Base-by-base conservation (phyloP, 352 stramenopile genomes). In the Phytophthora palmivora region DNA sequence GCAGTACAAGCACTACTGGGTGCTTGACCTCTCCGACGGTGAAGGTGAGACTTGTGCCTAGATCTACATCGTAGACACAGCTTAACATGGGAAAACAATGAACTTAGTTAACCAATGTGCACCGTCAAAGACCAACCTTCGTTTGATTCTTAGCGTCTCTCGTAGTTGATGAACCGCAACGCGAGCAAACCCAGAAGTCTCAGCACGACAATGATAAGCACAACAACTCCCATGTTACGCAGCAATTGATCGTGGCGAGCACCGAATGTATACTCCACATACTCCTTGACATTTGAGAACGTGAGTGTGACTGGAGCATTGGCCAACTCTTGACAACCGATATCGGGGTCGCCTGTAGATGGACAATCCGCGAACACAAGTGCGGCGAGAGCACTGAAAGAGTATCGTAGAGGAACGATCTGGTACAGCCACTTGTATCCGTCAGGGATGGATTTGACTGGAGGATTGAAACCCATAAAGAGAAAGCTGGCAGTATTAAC, bases 391-490 rank as follows among this genome's bases (percentile, higher is more conserved):
- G 76, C 70, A n/a, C 73, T 77, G 36, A 86, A 74, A 6, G 60
- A 70, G 47, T 84, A 84, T 11, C 70, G 57, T 38, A 79, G 66
- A 37, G 76, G 76, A 1, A 72, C 77, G 45, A 88, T 78, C 50
- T 83, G 70, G 66, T 86, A 84, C 19, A 88, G 68, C 78, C 76
- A 88, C 48, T 81, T 75, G 62, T 84, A 86, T 15, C 69, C 79
- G 0, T 49, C 41, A 3, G 79, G 81, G 46, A 90, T 87, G 11
- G 62, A 54, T 12, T 69, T 59, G 9, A 78, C 69, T n/a, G 82
- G 79, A 16, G 82, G 82, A 48, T 88, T 89, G 71, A 84, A 91
- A 30, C 84, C 87, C 71, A 84, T 84, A 66, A 92, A 91, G 9
- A 92, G 66, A 59, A 92, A 80, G 62, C 88, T 89, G 53, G 92